phyloP scores from a whole-genome alignment of 2,329 filamentous ascomycete genomes.

The Reticulascus tulasneorum region DNA sequence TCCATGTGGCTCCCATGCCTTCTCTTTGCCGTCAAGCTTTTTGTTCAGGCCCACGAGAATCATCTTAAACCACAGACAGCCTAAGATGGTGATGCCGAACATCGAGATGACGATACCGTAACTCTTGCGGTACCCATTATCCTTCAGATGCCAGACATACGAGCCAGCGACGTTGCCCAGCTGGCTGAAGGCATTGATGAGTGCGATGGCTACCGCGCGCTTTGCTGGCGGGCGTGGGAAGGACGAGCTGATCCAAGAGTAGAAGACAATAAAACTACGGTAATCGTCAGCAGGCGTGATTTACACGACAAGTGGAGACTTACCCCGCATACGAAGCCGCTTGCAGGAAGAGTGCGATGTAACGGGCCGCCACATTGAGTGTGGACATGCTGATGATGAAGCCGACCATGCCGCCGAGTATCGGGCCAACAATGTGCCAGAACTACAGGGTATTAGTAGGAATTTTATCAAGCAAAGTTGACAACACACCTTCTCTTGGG shows the following conservation, averaged over 20 bases:
- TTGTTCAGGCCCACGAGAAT: slow-evolving; percentile 44
- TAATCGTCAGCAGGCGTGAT: slow-evolving; percentile 1
- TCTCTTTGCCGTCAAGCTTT: slow-evolving; percentile 41
- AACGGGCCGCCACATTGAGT: slow-evolving; percentile 51
- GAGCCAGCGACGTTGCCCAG: slow-evolving; percentile 57
- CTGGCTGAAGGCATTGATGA: slow-evolving; percentile 57
- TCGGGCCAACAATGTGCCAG: slow-evolving; percentile 54
- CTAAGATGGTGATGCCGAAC: slow-evolving; percentile 56
- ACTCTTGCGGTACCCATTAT: slow-evolving; percentile 58
- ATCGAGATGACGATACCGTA: slow-evolving; percentile 63
- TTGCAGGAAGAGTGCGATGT: slow-evolving; percentile 57
- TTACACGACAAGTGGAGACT: not conserved
- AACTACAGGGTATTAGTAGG: slow-evolving; percentile 30
- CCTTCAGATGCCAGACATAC: slow-evolving; percentile 58
- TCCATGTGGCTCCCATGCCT: slow-evolving; percentile 28
- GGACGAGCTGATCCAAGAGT: slow-evolving; percentile 54
- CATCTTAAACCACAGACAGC: slow-evolving; percentile 44
- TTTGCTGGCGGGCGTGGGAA: slow-evolving; percentile 58
- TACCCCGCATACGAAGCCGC: slow-evolving; percentile 51
- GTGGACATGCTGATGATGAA: slow-evolving; percentile 60
- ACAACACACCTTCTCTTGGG: slow-evolving; percentile 44
- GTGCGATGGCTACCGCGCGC: slow-evolving; percentile 56
- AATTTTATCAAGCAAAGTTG: not conserved
- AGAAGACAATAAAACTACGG: slow-evolving; percentile 50
- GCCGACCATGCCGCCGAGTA: slow-evolving; percentile 48